Evolutionary conservation across 2,329 filamentous ascomycete species (phyloP), one percentile per base, ranked within the genome.

Genomic region (Fusarium pilosicola): DNA sequence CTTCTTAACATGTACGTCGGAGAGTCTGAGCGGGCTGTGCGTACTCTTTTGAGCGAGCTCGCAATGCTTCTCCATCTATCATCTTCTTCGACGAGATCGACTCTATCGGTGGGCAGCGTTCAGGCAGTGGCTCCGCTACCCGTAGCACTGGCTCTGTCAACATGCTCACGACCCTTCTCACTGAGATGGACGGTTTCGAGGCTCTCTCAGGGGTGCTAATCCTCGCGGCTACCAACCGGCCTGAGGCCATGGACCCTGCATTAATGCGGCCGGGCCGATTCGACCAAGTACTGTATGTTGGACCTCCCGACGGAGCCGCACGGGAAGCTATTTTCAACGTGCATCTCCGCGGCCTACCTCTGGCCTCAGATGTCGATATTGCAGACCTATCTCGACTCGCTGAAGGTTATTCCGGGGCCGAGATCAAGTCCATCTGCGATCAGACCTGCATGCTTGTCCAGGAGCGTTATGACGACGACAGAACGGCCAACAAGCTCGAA

Each of bases 21-120:
- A 70, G 96, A 98, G 81, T 96, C 95, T 5, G 96, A 98, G 83
- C 90, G 94, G 17, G 92, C 93, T 13, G 89, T 98, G 46, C 91
- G 96, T 42, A 93, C 94, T 62, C 90, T 98, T 3, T 98, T 80
- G 89, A 92, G 60, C 93, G 95, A 76, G 96, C 96, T 3, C 88
- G 93, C 46, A 91, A 92, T n/a, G 95, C 95, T 14, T 91, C 92
- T 58, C 96, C 96, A 1, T 95, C 93, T 80, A 96, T 98, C 82
- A 95, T 98, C 77, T 98, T 98, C 86, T 97, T 98, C 75, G 95
- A 98, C 80, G 95, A 98, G 81, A 96, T 98, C 76, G 95, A 98
- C 83, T 91, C 94, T 9, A 96, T 98, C 71, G 93, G 82, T 78
- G 92, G 84, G 4, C 84, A 86, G 62, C 83, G 88, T 26, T 81